A percentile compares a stretch with the other conserved stretches of the same genome.
Conservation (phyloP, 352 stramenopile genomes). For the Pythium oligandrum region DNA sequence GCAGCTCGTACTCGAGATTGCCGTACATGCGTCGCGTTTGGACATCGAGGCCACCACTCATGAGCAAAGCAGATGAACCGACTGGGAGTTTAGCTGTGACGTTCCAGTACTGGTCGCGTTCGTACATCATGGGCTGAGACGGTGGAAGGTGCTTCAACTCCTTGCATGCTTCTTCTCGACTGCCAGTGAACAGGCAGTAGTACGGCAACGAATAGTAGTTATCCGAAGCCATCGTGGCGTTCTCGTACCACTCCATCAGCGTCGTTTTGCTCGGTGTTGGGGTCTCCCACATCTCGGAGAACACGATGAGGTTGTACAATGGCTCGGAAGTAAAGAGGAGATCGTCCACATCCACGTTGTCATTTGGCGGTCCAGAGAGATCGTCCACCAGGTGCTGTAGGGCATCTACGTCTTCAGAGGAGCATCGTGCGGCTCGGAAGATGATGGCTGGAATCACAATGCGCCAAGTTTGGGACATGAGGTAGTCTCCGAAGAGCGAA, state of each 20-base stretch:
- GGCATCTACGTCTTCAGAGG: conserved; percentile 26
- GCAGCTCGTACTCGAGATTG: conserved; percentile 38
- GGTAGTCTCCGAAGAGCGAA: conserved; percentile 49
- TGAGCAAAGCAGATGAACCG: conserved; percentile 15
- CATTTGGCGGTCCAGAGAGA: neutral
- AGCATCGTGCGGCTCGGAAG: conserved; percentile 43
- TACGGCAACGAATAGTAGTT: conserved; percentile 67
- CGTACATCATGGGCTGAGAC: conserved; percentile 13
- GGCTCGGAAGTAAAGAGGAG: conserved; percentile 63
- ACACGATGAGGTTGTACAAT: conserved; percentile 77
- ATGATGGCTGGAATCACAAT: conserved; percentile 50
- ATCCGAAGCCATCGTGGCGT: conserved; percentile 53
- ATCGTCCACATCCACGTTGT: conserved; percentile 32
- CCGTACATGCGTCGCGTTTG: conserved; percentile 10
- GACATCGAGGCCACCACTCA: conserved; percentile 14
- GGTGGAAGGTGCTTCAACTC: neutral
- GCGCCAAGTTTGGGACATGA: conserved; percentile 39
- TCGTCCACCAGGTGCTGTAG: conserved; percentile 32
- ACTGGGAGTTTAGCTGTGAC: conserved; percentile 13
- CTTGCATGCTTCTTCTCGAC: conserved; percentile 24
- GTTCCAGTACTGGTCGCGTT: conserved; percentile 28
- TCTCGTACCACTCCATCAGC: conserved; percentile 54
- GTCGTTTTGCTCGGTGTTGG: conserved; percentile 49
- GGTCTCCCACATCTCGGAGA: conserved; percentile 70
- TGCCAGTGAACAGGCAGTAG: conserved; percentile 75